phyloP scores from a whole-genome alignment of 495 filamentous ascomycete species.

The Aspergillus panamensis region DNA sequence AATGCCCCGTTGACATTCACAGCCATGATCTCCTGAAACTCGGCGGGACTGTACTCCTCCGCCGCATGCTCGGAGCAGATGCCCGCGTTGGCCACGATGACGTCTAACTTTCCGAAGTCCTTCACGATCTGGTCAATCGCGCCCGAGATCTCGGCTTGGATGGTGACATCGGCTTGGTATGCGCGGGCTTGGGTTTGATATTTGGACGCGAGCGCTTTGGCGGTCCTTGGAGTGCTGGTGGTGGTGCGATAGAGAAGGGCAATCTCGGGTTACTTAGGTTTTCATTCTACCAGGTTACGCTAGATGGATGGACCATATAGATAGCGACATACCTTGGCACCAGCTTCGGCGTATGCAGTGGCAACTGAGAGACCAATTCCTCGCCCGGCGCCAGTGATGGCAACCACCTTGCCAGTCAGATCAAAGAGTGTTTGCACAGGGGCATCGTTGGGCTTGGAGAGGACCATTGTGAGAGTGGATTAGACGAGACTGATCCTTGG shows the following conservation, averaged over 20 bases:
- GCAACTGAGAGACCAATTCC: slow-evolving; percentile 72
- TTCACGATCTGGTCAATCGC: slow-evolving; percentile 51
- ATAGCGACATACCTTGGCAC: slow-evolving; percentile 51
- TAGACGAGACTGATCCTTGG: too few relatives aligned
- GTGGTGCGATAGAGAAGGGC: slow-evolving; percentile 76
- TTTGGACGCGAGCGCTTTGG: slow-evolving; percentile 59
- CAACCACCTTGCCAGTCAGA: slow-evolving; percentile 4
- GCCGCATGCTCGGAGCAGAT: slow-evolving; percentile 43
- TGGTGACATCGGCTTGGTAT: slow-evolving; percentile 63
- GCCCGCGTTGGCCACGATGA: slow-evolving; percentile 72
- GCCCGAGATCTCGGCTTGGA: slow-evolving; percentile 46
- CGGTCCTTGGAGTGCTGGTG: slow-evolving; percentile 58
- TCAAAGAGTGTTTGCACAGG: not conserved
- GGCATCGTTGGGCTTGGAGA: not conserved
- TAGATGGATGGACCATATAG: slow-evolving; percentile 24
- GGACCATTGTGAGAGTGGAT: not conserved
- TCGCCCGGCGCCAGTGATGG: slow-evolving; percentile 30
- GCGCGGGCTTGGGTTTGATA: slow-evolving; percentile 39
- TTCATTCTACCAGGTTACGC: too few relatives aligned
- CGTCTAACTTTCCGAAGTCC: slow-evolving; percentile 66
- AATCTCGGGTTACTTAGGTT: not conserved
- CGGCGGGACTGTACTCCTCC: slow-evolving; percentile 21
- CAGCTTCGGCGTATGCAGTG: slow-evolving; percentile 65
- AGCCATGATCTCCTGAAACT: slow-evolving; percentile 25
- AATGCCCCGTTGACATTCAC: slow-evolving; percentile 36